These are phyloP conservation scores for Rhazya stricta DNA, from an alignment of 257 asterid genomes.

Conservation along the genomic window DNA sequence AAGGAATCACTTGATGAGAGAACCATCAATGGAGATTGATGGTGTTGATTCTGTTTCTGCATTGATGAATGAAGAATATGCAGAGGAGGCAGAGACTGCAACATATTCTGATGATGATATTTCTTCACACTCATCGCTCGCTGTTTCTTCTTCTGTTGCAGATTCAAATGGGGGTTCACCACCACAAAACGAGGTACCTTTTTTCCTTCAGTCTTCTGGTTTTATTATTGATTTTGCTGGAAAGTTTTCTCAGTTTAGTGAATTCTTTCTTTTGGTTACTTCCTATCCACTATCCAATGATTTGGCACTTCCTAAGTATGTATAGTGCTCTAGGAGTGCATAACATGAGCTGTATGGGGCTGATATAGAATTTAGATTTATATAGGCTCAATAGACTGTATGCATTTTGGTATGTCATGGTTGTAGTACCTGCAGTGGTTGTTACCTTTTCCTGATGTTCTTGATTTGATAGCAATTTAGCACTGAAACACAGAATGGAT, in stretches of 20 bases:
- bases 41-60: conserved; percentile 54
- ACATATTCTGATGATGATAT: conserved; percentile 69
- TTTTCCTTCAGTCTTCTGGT: not conserved
- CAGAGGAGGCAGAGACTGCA: conserved; percentile 67
- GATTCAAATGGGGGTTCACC: conserved; percentile 58
- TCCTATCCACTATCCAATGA: not conserved
- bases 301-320: not conserved
- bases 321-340: not conserved
- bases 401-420: not conserved
- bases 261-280: not conserved
- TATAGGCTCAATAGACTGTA: not conserved
- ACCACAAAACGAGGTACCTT: conserved; percentile 45
- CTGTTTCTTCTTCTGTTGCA: conserved; percentile 47
- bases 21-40: conserved; percentile 45
- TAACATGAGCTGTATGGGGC: not conserved
- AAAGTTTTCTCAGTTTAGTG: not conserved
- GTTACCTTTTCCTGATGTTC: conserved; percentile 5
- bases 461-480: conserved; percentile 15
- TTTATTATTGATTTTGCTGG: not conserved
- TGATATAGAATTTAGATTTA: not conserved
- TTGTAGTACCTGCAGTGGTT: not conserved
- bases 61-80: conserved; percentile 60
- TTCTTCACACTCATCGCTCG: conserved; percentile 65
- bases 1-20: conserved; percentile 44
- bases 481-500: conserved; percentile 43